phyloP scores from a whole-genome alignment of 2,329 filamentous ascomycete species.

The Fonsecaea multimorphosa region DNA sequence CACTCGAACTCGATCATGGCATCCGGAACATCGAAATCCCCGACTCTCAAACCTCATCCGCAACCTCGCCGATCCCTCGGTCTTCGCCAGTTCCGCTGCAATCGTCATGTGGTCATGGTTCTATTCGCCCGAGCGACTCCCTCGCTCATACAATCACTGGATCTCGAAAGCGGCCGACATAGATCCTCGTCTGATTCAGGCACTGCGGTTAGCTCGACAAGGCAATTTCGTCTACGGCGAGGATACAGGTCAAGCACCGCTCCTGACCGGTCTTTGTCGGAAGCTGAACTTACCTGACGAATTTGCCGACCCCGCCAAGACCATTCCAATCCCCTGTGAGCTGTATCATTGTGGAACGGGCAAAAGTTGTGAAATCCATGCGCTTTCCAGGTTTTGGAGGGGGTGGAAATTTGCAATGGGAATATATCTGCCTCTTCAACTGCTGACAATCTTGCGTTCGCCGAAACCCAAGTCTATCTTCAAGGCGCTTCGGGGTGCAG shows the following conservation, averaged over 20 bases:
- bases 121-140: slow-evolving; percentile 73
- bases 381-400: slow-evolving; percentile 68
- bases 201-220: slow-evolving; percentile 69
- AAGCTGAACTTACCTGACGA: slow-evolving; percentile 71
- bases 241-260: slow-evolving; percentile 71
- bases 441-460: slow-evolving; percentile 64
- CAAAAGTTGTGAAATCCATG: slow-evolving; percentile 75
- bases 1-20: slow-evolving; percentile 44
- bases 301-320: slow-evolving; percentile 74
- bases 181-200: slow-evolving; percentile 74
- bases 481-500: slow-evolving; percentile 65
- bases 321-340: slow-evolving; percentile 78
- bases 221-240: slow-evolving; percentile 73
- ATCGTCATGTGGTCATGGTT: slow-evolving; percentile 91
- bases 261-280: slow-evolving; percentile 73
- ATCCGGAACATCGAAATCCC: slow-evolving; percentile 39
- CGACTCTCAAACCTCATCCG: slow-evolving; percentile 50
- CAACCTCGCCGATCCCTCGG: slow-evolving; percentile 65
- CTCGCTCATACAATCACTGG: slow-evolving; percentile 78
- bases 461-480: slow-evolving; percentile 44
- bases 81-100: slow-evolving; percentile 75
- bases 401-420: slow-evolving; percentile 76
- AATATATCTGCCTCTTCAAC: slow-evolving; percentile 77
- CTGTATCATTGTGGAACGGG: slow-evolving; percentile 82
- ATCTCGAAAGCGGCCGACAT: slow-evolving; percentile 78